phyloP scores from a whole-genome alignment of 306 rosid genomes.

The Inga laurina region DNA sequence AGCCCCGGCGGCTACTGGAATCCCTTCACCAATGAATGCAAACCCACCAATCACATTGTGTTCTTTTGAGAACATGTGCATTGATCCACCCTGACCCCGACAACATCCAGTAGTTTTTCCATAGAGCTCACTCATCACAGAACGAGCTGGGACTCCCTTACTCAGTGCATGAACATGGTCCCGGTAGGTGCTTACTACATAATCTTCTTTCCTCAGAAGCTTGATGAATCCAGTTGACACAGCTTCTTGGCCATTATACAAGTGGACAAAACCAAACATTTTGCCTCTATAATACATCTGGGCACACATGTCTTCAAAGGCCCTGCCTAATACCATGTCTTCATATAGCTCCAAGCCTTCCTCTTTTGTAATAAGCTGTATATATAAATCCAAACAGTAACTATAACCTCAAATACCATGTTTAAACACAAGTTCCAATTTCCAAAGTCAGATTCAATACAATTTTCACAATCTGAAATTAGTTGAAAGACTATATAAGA shows the following conservation, averaged over 20 bases:
- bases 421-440: background rate
- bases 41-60: conserved; percentile 80
- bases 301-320: conserved; percentile 93
- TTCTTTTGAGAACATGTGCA: conserved; percentile 94
- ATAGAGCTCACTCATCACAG: conserved; percentile 90
- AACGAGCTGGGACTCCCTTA: conserved; percentile 83
- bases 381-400: conserved; percentile 21
- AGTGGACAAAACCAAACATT: conserved; percentile 92
- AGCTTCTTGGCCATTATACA: conserved; percentile 97
- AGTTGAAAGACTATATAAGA: background rate
- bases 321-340: conserved; percentile 85
- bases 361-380: conserved; percentile 78
- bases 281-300: conserved; percentile 95
- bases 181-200: conserved; percentile 80
- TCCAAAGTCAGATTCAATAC: background rate
- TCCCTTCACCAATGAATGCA: conserved; percentile 90
- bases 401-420: background rate
- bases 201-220: conserved; percentile 67
- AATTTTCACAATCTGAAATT: conserved; percentile 20
- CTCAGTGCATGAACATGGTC: conserved; percentile 90
- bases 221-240: conserved; percentile 91
- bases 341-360: conserved; percentile 83
- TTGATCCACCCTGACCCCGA: conserved; percentile 93
- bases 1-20: conserved; percentile 85
- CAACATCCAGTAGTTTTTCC: conserved; percentile 88